phyloP scores from a whole-genome alignment of 495 filamentous ascomycete genomes.

The Tuber umbilicatum region DNA sequence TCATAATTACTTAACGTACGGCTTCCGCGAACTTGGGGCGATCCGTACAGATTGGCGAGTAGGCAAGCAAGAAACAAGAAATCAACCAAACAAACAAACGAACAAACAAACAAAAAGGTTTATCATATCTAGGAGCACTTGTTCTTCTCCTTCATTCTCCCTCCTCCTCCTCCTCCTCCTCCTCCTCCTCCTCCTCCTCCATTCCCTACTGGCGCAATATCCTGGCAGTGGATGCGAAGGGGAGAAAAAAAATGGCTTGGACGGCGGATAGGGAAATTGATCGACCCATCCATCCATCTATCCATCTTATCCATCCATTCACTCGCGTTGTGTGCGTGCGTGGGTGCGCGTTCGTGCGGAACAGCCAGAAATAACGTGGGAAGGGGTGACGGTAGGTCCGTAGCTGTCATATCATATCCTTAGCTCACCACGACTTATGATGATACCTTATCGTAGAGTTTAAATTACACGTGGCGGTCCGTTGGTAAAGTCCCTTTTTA shows the following conservation, averaged over 20 bases:
- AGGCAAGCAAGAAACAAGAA: neutral
- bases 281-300: neutral
- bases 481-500: neutral
- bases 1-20: neutral
- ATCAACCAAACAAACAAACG: neutral
- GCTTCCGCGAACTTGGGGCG: conserved; percentile 1
- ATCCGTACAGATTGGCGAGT: neutral
- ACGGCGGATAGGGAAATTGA: neutral
- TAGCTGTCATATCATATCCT: neutral
- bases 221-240: neutral
- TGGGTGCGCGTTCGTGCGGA: neutral
- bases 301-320: neutral
- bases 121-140: neutral
- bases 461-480: conserved; percentile 6
- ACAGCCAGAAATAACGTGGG: neutral
- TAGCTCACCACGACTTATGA: neutral
- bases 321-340: neutral
- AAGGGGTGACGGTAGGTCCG: neutral
- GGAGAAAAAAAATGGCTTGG: neutral
- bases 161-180: neutral
- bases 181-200: too few relatives aligned
- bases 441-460: neutral
- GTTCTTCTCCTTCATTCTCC: neutral
- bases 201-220: neutral
- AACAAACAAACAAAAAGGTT: neutral